Conservation (phyloP, 2,329 filamentous ascomycete species). For the Monosporascus sp. region DNA sequence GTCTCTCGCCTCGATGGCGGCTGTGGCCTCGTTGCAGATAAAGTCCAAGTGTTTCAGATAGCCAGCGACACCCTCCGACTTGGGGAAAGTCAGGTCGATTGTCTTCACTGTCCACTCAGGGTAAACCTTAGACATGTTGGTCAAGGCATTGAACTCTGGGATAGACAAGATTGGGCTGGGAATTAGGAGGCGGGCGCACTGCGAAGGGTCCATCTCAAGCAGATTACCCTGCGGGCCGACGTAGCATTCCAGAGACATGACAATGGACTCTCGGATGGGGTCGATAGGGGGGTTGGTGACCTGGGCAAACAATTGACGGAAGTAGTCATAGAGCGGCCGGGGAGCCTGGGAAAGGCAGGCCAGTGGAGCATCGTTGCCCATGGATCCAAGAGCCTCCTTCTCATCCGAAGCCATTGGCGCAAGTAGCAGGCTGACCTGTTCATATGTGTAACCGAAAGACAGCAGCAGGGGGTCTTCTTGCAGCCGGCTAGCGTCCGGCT, state of each 20-base stretch:
- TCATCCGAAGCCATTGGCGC: conserved; percentile 96
- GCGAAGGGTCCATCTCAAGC: conserved; percentile 84
- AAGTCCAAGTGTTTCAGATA: conserved; percentile 83
- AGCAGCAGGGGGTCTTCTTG: conserved; percentile 81
- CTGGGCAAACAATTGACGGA: conserved; percentile 95
- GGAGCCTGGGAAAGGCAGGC: conserved; percentile 88
- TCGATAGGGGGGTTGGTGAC: conserved; percentile 98
- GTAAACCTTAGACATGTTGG: conserved; percentile 67
- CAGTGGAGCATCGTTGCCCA: conserved; percentile 94
- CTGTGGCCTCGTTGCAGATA: conserved; percentile 80
- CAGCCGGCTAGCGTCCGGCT: conserved; percentile 63
- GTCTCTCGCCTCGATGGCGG: conserved; percentile 76
- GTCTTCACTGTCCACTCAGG: conserved; percentile 80
- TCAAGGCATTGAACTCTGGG: conserved; percentile 83
- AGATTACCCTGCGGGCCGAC: conserved; percentile 94
- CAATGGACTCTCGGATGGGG: conserved; percentile 92
- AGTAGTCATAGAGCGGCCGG: conserved; percentile 89
- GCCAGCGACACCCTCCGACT: conserved; percentile 72
- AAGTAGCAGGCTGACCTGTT: conserved; percentile 87
- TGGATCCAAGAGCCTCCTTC: conserved; percentile 93
- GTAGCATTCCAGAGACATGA: conserved; percentile 97
- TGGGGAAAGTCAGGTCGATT: conserved; percentile 92
- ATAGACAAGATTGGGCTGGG: conserved; percentile 86
- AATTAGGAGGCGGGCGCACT: conserved; percentile 79
- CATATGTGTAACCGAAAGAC: conserved; percentile 90